Base-by-base conservation (phyloP, 176 grass and related monocot genomes). In the Paspalum vaginatum region DNA sequence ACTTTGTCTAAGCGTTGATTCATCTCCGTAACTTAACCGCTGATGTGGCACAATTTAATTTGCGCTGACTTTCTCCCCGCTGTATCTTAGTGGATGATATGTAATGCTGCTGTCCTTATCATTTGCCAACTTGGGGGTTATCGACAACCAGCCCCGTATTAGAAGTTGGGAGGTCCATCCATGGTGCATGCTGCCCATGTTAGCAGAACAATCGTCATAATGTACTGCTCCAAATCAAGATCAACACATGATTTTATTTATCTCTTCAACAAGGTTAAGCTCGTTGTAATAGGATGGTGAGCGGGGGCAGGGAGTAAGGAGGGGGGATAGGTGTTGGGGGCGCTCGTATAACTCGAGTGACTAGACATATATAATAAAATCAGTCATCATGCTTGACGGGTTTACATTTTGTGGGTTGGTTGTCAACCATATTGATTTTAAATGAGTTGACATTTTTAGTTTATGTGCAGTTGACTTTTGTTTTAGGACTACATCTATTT, bases 381-480 rank as follows among this genome's bases (percentile, higher is more conserved):
- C 8, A 54, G 6, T 0, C 61, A 18, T 74, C 80, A 83, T 51
- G 27, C 9, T 11, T 39, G 27, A 62, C 4, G 13, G 13, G 39
- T 64, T 70, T 11, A 5, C 12, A 9, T 70, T 49, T 9, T 20
- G 5, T 18, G 1, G 0, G 54, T 79, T 22, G 55, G 42, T 45
- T 56, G 81, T 44, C 49, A 55, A 56, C 38, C 2, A 65, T 54
- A 75, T 32, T 56, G 7, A 75, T 83, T 83, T 65, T 55, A 65
- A 66, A 75, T 44, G 15, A 26, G 60, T 74, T 83, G 70, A 66
- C 58, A 53, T 64, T 63, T 41, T 82, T 74, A 62, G 46, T 64
- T 64, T 43, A 42, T 52, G 2, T 7, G 76, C 32, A 52, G 39
- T 9, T 80, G 69, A 82, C 81, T 37, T 65, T 0, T 18, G 70